These are phyloP conservation scores for Barnettozyma salicaria DNA, from an alignment of 805 yeast genomes.

Conservation along the genomic window DNA sequence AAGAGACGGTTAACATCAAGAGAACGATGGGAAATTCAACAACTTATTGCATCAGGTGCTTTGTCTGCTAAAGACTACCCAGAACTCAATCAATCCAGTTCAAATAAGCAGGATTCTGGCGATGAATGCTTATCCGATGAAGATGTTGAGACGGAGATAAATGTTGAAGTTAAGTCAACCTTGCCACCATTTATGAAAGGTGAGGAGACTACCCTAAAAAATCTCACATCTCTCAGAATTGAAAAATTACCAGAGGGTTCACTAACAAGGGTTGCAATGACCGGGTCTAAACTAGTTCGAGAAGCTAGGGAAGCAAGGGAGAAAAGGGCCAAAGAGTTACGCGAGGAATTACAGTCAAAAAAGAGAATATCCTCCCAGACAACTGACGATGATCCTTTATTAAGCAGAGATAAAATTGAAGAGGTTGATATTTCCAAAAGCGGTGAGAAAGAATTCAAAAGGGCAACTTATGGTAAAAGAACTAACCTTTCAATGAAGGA, in stretches of 20 bases:
- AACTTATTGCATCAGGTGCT: conserved; percentile 75
- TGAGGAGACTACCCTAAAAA: conserved; percentile 24
- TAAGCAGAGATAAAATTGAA: conserved; percentile 13
- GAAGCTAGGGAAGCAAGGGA: conserved; percentile 64
- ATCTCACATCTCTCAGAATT: conserved; percentile 45
- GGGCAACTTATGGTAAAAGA: conserved; percentile 32
- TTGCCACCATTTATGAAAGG: conserved; percentile 72
- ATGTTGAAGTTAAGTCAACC: conserved; percentile 63
- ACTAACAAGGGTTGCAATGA: conserved; percentile 64
- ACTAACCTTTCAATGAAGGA: conserved; percentile 40
- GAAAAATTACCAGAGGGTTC: conserved; percentile 75
- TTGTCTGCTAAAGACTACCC: conserved; percentile 64
- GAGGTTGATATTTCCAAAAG: conserved; percentile 26
- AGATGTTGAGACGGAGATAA: conserved; percentile 47
- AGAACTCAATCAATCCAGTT: conserved; percentile 41
- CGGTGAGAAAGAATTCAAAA: conserved; percentile 21
- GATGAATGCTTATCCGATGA: conserved; percentile 18
- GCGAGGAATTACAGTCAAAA: conserved; percentile 51
- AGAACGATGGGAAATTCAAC: conserved; percentile 87
- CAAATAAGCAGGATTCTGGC: conserved; percentile 16
- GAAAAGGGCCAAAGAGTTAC: conserved; percentile 43
- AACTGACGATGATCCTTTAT: conserved; percentile 35
- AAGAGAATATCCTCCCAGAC: conserved; percentile 39
- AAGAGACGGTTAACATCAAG: conserved; percentile 65
- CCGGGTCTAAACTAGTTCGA: conserved; percentile 63